phyloP scores from a whole-genome alignment of 345 rosid species.

The Clausena lansium region DNA sequence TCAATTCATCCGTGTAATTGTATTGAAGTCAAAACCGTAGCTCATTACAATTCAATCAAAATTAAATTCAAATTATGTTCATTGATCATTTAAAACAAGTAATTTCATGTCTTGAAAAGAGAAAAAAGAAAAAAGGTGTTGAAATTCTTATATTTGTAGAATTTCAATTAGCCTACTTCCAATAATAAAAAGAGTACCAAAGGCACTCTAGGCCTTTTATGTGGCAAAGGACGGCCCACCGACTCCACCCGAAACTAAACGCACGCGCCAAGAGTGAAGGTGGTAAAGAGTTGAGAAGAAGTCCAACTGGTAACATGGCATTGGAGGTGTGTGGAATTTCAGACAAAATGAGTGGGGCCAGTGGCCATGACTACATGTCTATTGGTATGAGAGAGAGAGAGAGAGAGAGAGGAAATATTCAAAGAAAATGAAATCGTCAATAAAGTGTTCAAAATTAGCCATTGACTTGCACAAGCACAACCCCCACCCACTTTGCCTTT shows the following conservation, averaged over 20 bases:
- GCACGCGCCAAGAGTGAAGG: conserved; percentile 22
- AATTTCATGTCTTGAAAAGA: too few relatives aligned
- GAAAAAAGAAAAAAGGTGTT: too few relatives aligned
- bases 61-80: too few relatives aligned
- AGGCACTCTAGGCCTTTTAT: too few relatives aligned
- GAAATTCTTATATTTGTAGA: too few relatives aligned
- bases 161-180: too few relatives aligned
- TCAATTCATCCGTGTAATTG: too few relatives aligned
- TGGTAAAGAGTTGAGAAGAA: not conserved
- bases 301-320: conserved; percentile 22
- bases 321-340: conserved; percentile 30
- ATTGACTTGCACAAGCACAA: conserved; percentile 27
- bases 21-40: too few relatives aligned
- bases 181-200: too few relatives aligned
- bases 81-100: too few relatives aligned
- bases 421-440: conserved; percentile 27
- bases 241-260: not conserved
- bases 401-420: not conserved
- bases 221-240: too few relatives aligned
- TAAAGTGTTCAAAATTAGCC: conserved; percentile 21
- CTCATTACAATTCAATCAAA: too few relatives aligned
- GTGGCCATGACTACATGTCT: not conserved
- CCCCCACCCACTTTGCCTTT: not conserved
- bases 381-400: not conserved
- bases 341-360: conserved; percentile 25